Evolutionary conservation across 441 rosid genomes (phyloP).

Genomic region (Euphorbia celastroides): DNA sequence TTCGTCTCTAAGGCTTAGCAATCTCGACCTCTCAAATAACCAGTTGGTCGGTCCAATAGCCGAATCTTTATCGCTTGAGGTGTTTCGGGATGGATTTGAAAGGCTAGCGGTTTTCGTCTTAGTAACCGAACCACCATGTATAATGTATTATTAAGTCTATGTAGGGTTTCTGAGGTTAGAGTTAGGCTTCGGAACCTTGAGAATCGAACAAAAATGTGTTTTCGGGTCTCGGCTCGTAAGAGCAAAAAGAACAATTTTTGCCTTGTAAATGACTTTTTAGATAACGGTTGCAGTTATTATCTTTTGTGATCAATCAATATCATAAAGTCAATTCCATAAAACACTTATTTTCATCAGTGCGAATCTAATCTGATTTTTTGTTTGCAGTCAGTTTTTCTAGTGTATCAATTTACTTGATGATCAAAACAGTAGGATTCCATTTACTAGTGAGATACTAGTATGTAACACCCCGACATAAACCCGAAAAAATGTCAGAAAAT

Average conservation of each 20-base stretch:
- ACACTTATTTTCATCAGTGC: background rate
- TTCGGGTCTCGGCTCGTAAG: background rate
- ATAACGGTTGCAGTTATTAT: background rate
- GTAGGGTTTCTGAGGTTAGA: background rate
- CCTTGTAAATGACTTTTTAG: slow-evolving; percentile 1
- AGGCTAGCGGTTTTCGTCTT: background rate
- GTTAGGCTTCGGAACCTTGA: background rate
- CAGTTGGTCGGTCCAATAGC: slow-evolving; percentile 61
- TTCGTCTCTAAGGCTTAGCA: slow-evolving; percentile 64
- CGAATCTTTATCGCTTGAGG: slow-evolving; percentile 43
- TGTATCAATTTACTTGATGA: background rate
- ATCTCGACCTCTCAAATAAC: slow-evolving; percentile 77
- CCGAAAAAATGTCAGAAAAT: slow-evolving; percentile 14
- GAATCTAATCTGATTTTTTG: background rate
- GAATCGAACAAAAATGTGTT: background rate
- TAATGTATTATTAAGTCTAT: background rate
- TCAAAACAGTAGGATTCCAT: background rate
- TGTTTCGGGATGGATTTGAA: slow-evolving; percentile 53
- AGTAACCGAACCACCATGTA: background rate
- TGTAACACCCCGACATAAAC: background rate
- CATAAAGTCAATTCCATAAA: background rate
- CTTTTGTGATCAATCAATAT: background rate
- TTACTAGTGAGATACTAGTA: slow-evolving; percentile 20
- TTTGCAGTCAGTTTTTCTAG: too few relatives aligned
- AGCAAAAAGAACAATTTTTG: background rate